Percentiles rank a stretch among this genome's conserved stretches.
Conservation (phyloP, 805 yeast genomes). For the Wickerhamomyces queroliae region DNA sequence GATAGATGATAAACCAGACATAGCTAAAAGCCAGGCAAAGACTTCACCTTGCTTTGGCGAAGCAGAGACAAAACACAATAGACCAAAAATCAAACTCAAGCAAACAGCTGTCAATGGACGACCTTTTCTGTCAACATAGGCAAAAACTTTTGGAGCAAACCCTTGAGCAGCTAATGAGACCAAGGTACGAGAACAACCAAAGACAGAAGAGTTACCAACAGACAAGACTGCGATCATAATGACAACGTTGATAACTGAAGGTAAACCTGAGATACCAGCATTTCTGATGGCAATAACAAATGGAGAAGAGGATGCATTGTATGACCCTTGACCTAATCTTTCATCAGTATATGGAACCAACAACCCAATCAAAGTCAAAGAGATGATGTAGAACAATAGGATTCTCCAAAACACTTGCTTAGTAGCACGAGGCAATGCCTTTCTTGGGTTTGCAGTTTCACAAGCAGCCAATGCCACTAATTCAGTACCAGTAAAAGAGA, state of each 20-base stretch:
- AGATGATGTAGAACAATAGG: constrained; percentile 58
- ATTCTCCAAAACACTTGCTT: constrained; percentile 84
- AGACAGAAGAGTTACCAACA: constrained; percentile 70
- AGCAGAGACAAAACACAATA: constrained; percentile 53
- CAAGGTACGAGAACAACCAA: constrained; percentile 62
- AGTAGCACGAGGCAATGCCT: constrained; percentile 64
- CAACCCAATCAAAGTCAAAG: constrained; percentile 53
- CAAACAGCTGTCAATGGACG: constrained; percentile 58
- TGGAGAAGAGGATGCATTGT: constrained; percentile 67
- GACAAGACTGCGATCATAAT: constrained; percentile 62
- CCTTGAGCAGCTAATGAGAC: constrained; percentile 60
- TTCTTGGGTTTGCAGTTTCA: constrained; percentile 64
- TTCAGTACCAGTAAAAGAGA: constrained; percentile 70
- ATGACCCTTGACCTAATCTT: constrained; percentile 41
- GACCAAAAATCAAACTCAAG: constrained; percentile 47
- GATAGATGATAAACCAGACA: constrained; percentile 57
- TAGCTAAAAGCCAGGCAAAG: constrained; percentile 59
- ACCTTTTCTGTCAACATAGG: constrained; percentile 60
- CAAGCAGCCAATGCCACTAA: constrained; percentile 73
- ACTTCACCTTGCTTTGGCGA: constrained; percentile 46
- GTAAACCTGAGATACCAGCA: constrained; percentile 61
- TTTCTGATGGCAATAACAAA: constrained; percentile 65
- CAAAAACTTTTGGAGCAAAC: constrained; percentile 50
- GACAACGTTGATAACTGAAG: constrained; percentile 62
- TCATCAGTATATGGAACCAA: constrained; percentile 62